phyloP scores from a whole-genome alignment of 805 yeast genomes.

The Alloascoidea africana region DNA sequence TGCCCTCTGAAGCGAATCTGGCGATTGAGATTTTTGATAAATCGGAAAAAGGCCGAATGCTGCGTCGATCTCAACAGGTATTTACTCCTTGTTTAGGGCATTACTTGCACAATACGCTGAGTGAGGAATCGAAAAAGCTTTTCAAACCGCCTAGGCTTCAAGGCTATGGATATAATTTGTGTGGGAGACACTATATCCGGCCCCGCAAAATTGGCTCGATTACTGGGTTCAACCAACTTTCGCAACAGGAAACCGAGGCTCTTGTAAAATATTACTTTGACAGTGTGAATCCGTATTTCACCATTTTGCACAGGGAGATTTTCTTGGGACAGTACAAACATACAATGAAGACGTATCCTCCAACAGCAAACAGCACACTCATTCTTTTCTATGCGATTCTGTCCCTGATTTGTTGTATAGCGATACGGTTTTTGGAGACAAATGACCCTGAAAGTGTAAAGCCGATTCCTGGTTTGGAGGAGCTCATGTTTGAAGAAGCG shows the following conservation, averaged over 20 bases:
- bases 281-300: constrained; percentile 38
- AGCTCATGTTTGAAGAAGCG: constrained; percentile 24
- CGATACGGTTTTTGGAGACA: constrained; percentile 36
- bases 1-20: neutral
- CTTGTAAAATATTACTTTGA: constrained; percentile 25
- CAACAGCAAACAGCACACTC: constrained; percentile 11
- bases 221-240: constrained; percentile 9
- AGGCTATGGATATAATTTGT: constrained; percentile 50
- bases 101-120: constrained; percentile 6
- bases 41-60: neutral
- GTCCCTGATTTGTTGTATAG: constrained; percentile 30
- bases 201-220: constrained; percentile 12
- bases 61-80: neutral
- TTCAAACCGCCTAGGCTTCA: constrained; percentile 37
- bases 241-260: constrained; percentile 10
- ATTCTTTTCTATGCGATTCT: constrained; percentile 35
- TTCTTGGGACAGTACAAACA: constrained; percentile 32
- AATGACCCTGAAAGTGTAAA: constrained; percentile 9
- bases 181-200: constrained; percentile 35
- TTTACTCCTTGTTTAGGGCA: constrained; percentile 6
- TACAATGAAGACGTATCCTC: constrained; percentile 8
- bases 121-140: constrained; percentile 6
- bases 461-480: constrained; percentile 23
- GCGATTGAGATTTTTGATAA: neutral
- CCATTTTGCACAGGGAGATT: constrained; percentile 36